Evolutionary conservation across 2,329 filamentous ascomycete genomes (phyloP), one percentile per base, ranked within the genome.

Genomic region (Apiospora rasikravindrae): DNA sequence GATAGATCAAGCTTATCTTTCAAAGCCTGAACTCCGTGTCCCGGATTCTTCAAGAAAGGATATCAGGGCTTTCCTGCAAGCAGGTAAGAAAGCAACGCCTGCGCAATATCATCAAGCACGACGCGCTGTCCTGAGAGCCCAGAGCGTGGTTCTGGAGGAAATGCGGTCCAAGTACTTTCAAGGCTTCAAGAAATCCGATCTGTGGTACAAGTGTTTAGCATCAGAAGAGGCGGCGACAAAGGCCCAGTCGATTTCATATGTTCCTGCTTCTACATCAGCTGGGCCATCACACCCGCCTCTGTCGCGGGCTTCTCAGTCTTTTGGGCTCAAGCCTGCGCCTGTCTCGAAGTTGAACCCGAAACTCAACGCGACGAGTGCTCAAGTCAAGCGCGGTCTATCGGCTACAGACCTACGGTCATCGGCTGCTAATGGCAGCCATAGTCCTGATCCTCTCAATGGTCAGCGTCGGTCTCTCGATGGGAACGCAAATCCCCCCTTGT

Each of bases 121-220:
- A 49, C 91, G 92, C 47, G 93, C 94, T 45, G 92, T 99, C 33
- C 81, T 99, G 51, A 90, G 89, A 73, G 92, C 94, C 0, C 96
- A 99, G 80, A 96, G 94, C 24, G 88, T 90, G 2, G 93, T 95
- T 0, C 88, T 98, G 71, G 93, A 97, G 73, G 91, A 93, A 77
- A 94, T 99, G 90, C 92, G 95, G 78, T 90, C 90, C 29, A 90
- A 88, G 19, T 90, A 97, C 79, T 96, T 96, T 75, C 91, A 93
- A 24, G 90, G 89, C 26, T 99, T 99, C 85, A 97, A 95, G 79
- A 93, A 91, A 76, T 98, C 96, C 0, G 96, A 98, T 78, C 83
- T 99, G 0, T 99, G 95, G 81, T 98, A 96, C 86, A 99, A 99
- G 81, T 98, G 95, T 80, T 87, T 99, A 1, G 94, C 96, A 10